Evolutionary conservation across 345 rosid species (phyloP).

Genomic region (Camelina hispida): DNA sequence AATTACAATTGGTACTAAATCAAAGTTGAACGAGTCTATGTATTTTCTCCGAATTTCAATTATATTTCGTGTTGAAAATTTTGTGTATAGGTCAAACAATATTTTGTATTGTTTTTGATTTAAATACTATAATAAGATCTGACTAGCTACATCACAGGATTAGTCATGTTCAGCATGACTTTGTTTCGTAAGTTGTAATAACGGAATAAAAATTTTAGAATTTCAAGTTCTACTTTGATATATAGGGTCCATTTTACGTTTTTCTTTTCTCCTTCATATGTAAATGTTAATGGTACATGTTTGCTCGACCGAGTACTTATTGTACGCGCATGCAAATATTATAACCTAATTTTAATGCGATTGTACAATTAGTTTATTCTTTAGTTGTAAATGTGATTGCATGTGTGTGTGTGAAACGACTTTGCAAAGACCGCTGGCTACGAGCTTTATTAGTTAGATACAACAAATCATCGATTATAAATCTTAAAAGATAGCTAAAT

Average conservation of each 20-base stretch:
- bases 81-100: constrained; percentile 23
- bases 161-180: constrained; percentile 36
- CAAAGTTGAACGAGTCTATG: constrained; percentile 25
- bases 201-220: background rate
- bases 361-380: too few relatives aligned
- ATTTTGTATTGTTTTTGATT: background rate
- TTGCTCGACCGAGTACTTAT: constrained; percentile 18
- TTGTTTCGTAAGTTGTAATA: constrained; percentile 3
- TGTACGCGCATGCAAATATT: constrained; percentile 31
- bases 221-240: background rate
- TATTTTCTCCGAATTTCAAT: background rate
- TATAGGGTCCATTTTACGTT: background rate
- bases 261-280: background rate
- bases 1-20: background rate
- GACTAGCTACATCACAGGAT: constrained; percentile 1
- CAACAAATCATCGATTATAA: constrained; percentile 17
- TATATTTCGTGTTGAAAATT: constrained; percentile 11
- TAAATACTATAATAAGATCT: constrained; percentile 10
- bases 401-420: constrained; percentile 44
- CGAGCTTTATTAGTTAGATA: constrained; percentile 40
- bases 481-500: background rate
- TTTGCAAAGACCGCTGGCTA: constrained; percentile 28
- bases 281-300: background rate
- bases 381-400: constrained; percentile 31
- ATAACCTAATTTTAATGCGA: background rate